Base-by-base conservation (phyloP, 2,329 filamentous ascomycete species). In the Coniochaeta pulveracea region DNA sequence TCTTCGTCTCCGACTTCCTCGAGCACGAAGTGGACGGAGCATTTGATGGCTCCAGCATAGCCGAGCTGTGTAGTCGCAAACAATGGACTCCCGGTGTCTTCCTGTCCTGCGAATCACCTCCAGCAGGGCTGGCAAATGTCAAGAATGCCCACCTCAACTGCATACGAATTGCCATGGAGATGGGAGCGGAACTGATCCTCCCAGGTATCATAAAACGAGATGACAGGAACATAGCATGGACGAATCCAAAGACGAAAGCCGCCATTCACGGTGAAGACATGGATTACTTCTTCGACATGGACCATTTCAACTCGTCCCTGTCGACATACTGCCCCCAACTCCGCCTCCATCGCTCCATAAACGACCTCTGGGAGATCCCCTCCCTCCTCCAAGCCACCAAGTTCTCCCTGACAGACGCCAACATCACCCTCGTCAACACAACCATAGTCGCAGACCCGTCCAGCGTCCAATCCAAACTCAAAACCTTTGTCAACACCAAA, bases 131-230 rank as follows among this genome's bases (percentile, higher is more conserved):
- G n/a, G 59, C 52, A 5, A 52, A 57, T 33, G 56, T 64, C 12
- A 57, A 61, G 37, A 63, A 63, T 40, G 57, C 55, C n/a, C 48
- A 61, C 22, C 45, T 66, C 33, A 57, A 56, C 37, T 66, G 63
- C 44, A 44, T 67, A 15, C 55, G 61, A 26, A 55, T 61, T 33
- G 61, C 60, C 10, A 64, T 66, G 19, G 60, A 65, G 48, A 58
- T 61, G 26, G 64, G 64, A 34, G 57, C 57, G 21, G 50, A 54
- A 31, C 37, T 64, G 22, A 46, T 63, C 34, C 41, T 61, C 6
- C 58, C 60, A 10, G 43, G 47, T 5, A 55, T 60, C 34, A 40
- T 50, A 25, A 45, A 43, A 14, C 54, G 55, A 12, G 46, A 50
- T n/a, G 41, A 44, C 15, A 43, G 43, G 24, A 47, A 58, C 37